A percentile compares a stretch with the other conserved stretches of the same genome.
These are phyloP conservation scores for Volvox reticuliferus DNA, from an alignment of 139 green algal genomes.

Conservation along the genomic window DNA sequence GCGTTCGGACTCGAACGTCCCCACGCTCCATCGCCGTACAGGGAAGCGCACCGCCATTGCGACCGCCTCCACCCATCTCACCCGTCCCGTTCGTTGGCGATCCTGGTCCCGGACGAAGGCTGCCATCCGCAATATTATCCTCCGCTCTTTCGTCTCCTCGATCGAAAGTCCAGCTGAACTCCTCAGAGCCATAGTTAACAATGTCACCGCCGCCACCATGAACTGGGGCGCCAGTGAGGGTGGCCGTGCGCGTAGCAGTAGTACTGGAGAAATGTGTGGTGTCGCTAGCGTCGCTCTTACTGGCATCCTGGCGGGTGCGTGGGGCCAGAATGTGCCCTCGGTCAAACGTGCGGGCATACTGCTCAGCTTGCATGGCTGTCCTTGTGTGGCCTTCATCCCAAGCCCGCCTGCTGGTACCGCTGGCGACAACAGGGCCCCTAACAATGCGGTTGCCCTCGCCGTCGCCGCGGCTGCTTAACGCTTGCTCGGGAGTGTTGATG, in stretches of 20 bases:
- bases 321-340: background rate
- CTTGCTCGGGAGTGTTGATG: too few relatives aligned
- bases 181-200: background rate
- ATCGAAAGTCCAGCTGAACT: conserved; percentile 44
- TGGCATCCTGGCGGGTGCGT: background rate
- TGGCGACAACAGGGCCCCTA: too few relatives aligned
- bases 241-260: background rate
- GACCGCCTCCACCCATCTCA: background rate
- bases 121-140: background rate
- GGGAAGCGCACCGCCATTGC: too few relatives aligned
- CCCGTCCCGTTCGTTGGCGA: background rate
- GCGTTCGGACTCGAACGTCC: too few relatives aligned
- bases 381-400: too few relatives aligned
- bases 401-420: too few relatives aligned
- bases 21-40: too few relatives aligned
- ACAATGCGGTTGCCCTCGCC: too few relatives aligned
- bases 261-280: background rate
- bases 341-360: background rate
- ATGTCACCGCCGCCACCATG: too few relatives aligned
- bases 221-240: background rate
- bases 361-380: too few relatives aligned
- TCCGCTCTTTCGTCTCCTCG: background rate
- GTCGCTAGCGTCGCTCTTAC: background rate
- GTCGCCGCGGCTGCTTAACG: too few relatives aligned
- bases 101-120: background rate